Percentiles rank a stretch among this genome's conserved stretches.
phyloP scores from a whole-genome alignment of 2,329 filamentous ascomycete genomes.

The Epichloe festucae region DNA sequence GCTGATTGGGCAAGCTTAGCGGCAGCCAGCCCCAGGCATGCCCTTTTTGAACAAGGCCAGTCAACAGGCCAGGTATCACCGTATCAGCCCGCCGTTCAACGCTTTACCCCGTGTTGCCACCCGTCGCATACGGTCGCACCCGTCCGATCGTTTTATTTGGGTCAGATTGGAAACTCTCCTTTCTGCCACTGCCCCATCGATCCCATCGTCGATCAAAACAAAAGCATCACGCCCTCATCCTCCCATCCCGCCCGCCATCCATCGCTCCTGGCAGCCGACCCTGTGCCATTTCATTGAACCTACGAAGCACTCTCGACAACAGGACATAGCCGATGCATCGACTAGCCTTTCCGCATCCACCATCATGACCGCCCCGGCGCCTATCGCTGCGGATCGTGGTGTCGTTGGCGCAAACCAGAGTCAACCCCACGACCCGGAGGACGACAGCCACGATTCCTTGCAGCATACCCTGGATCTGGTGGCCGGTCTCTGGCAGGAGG shows the following conservation, averaged over 20 bases:
- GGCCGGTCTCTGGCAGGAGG: slow-evolving; percentile 47
- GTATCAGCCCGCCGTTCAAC: too few relatives aligned
- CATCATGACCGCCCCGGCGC: slow-evolving; percentile 9
- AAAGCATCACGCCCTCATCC: neutral
- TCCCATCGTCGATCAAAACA: too few relatives aligned
- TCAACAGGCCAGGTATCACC: too few relatives aligned
- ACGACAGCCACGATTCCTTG: slow-evolving; percentile 4
- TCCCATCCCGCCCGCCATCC: neutral
- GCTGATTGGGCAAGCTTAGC: too few relatives aligned
- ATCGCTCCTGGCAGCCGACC: neutral
- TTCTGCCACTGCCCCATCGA: neutral
- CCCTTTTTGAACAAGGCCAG: too few relatives aligned
- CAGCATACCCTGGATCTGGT: slow-evolving; percentile 34
- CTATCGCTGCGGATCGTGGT: slow-evolving; percentile 3
- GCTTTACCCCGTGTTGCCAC: too few relatives aligned
- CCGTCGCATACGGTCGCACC: neutral
- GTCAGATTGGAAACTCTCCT: neutral
- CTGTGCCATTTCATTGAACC: neutral
- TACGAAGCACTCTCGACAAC: neutral
- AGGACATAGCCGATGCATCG: slow-evolving; percentile 2
- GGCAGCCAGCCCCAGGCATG: too few relatives aligned
- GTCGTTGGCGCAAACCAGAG: slow-evolving; percentile 1
- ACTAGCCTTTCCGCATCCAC: neutral
- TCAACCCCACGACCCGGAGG: neutral
- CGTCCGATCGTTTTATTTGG: neutral